Percentiles rank a stretch among this genome's conserved stretches.
Evolutionary conservation across 2,329 filamentous ascomycete species (phyloP).

Genomic region (Claviceps citrina): DNA sequence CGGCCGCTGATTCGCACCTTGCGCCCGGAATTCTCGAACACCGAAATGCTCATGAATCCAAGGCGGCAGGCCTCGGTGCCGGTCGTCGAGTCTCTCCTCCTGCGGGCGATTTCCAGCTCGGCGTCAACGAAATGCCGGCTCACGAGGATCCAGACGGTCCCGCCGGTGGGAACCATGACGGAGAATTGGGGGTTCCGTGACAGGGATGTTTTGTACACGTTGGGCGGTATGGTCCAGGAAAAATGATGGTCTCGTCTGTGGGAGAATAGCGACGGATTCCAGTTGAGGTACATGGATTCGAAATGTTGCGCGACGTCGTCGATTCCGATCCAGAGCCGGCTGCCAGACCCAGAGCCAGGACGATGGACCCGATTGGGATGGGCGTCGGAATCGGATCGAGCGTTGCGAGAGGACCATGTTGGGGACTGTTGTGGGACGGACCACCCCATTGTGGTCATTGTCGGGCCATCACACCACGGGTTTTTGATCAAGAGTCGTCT

Average conservation of each 20-base stretch:
- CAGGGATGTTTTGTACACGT: constrained; percentile 37
- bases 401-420: constrained; percentile 1
- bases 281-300: constrained; percentile 92
- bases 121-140: constrained; percentile 70
- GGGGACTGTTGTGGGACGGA: constrained; percentile 3
- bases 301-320: constrained; percentile 84
- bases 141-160: constrained; percentile 67
- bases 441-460: constrained; percentile 34
- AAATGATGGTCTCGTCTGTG: constrained; percentile 83
- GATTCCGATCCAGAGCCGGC: constrained; percentile 88
- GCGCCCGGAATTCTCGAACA: constrained; percentile 57
- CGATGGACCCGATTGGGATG: background rate
- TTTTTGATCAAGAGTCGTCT: constrained; percentile 78
- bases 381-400: too few species aligned
- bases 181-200: constrained; percentile 59
- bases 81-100: constrained; percentile 24
- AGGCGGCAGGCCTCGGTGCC: constrained; percentile 34
- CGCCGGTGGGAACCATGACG: constrained; percentile 40
- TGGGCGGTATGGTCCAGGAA: constrained; percentile 51
- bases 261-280: constrained; percentile 76
- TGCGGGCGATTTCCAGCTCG: constrained; percentile 41
- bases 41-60: constrained; percentile 77
- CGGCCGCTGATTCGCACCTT: constrained; percentile 61
- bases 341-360: constrained; percentile 29
- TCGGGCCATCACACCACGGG: constrained; percentile 75